Percentiles rank a stretch among this genome's conserved stretches.
Evolutionary conservation across 2,329 filamentous ascomycete genomes (phyloP).

Genomic region (Phialophora chinensis): DNA sequence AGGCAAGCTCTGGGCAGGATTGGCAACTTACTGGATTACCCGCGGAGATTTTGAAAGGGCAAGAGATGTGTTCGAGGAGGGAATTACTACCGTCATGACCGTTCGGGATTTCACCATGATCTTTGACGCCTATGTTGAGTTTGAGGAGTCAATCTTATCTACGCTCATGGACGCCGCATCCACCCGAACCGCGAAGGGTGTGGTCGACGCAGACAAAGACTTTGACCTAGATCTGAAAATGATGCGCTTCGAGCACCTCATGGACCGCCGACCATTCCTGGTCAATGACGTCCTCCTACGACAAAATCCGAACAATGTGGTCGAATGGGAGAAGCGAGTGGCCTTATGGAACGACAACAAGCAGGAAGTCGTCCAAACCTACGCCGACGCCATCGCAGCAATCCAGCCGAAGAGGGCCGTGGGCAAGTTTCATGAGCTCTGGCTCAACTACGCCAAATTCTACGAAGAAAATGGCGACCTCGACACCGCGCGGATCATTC

Average conservation of each 20-base stretch:
- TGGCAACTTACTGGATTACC: constrained; percentile 96
- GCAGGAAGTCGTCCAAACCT: constrained; percentile 87
- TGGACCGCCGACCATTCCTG: constrained; percentile 94
- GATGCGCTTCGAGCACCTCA: constrained; percentile 96
- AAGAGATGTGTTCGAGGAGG: constrained; percentile 92
- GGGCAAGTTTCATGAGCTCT: constrained; percentile 91
- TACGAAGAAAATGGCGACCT: constrained; percentile 89
- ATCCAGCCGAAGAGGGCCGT: constrained; percentile 94
- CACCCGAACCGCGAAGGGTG: constrained; percentile 76
- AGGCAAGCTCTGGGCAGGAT: constrained; percentile 90
- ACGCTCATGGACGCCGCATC: constrained; percentile 89
- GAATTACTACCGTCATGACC: constrained; percentile 97
- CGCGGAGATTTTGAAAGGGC: constrained; percentile 90
- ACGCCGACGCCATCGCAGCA: constrained; percentile 89
- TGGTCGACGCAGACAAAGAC: constrained; percentile 80
- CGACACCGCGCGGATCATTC: constrained; percentile 83
- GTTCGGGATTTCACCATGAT: constrained; percentile 96
- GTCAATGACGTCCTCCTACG: constrained; percentile 94
- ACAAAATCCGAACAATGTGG: constrained; percentile 94
- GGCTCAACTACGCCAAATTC: constrained; percentile 96
- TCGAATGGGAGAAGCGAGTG: constrained; percentile 97
- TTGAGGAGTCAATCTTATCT: constrained; percentile 93
- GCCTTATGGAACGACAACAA: constrained; percentile 94
- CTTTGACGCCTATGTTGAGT: constrained; percentile 95
- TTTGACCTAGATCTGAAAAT: constrained; percentile 95